Evolutionary conservation across 2,329 filamentous ascomycete genomes (phyloP), one percentile per base, ranked within the genome.

Genomic region (Xylariaceae sp.): DNA sequence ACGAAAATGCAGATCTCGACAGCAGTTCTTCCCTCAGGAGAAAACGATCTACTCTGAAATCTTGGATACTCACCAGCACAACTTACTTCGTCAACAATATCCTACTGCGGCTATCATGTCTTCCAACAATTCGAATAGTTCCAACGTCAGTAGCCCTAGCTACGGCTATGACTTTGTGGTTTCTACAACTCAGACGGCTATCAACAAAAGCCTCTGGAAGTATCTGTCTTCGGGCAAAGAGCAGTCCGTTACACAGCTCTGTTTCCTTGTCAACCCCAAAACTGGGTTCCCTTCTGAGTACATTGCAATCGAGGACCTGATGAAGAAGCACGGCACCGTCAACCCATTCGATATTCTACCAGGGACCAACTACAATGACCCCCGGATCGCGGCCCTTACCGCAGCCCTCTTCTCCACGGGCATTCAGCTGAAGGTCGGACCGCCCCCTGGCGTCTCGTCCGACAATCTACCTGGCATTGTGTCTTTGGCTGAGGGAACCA

Each of bases 141-240:
- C 22, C 22, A 27, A 27, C 22, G 4, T 27, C 22, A 27, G 22
- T 27, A 27, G 7, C 22, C 22, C 22, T 27, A 27, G 22, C 4
- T 44, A 44, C 15, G 42, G 42, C 6, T 44, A 44, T 19, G 42
- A 44, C 42, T 44, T 44, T 11, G 42, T 44, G 31, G 42, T 44
- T 9, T 31, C 42, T 11, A 44, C 42, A 12, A 44, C 42, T 15
- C 42, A 44, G 12, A 33, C 42, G 42, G 36, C 31, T 7, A 44
- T 44, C 14, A 44, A 44, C 42, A 33, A 31, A 19, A 27, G 42
- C 5, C 42, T 44, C 22, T 33, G 33, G 14, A 7, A 11, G 4
- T 44, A 33, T 19, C 22, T 44, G 6, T 31, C 42, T 7, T 31
- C 33, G n/a, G 42, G 42, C 5, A 27, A 27, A 27, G 42, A 33